Percentiles rank a stretch among this genome's conserved stretches.
Conservation (phyloP, 495 filamentous ascomycete genomes). For the Aspergillus haitiensis region DNA sequence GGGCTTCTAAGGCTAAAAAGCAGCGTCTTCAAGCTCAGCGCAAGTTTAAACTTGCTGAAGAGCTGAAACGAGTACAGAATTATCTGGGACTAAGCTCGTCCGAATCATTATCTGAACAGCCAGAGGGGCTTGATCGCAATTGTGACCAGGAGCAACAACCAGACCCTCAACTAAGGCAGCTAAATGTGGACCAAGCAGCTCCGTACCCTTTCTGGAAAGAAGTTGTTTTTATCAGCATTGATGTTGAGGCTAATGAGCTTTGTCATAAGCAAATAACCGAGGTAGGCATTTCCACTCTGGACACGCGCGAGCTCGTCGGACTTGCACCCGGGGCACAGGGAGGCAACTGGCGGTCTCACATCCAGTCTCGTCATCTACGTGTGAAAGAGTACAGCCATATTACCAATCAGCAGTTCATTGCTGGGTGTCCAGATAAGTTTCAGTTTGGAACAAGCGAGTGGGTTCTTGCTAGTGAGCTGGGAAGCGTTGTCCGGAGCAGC, state of each 20-base stretch:
- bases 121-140: slow-evolving; percentile 19
- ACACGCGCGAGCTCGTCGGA: slow-evolving; percentile 58
- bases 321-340: slow-evolving; percentile 60
- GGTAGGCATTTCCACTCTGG: slow-evolving; percentile 79
- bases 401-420: slow-evolving; percentile 62
- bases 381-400: slow-evolving; percentile 66
- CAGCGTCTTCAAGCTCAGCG: slow-evolving; percentile 46
- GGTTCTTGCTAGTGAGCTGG: slow-evolving; percentile 40
- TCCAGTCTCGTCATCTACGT: slow-evolving; percentile 73
- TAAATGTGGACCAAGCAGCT: slow-evolving; percentile 38
- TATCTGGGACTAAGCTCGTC: slow-evolving; percentile 63
- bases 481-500: slow-evolving; percentile 42
- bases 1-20: slow-evolving; percentile 49
- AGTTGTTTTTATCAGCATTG: slow-evolving; percentile 74
- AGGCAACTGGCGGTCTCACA: slow-evolving; percentile 60
- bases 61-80: slow-evolving; percentile 61
- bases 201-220: slow-evolving; percentile 51
- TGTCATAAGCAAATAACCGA: slow-evolving; percentile 69
- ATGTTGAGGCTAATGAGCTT: slow-evolving; percentile 78
- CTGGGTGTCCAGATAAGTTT: slow-evolving; percentile 71
- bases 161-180: slow-evolving; percentile 11
- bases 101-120: slow-evolving; percentile 10
- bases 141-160: slow-evolving; percentile 21
- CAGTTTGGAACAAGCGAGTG: slow-evolving; percentile 66
- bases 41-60: slow-evolving; percentile 48